Evolutionary conservation across 805 yeast species (phyloP).

Genomic region (Jamesozyma piceae): DNA sequence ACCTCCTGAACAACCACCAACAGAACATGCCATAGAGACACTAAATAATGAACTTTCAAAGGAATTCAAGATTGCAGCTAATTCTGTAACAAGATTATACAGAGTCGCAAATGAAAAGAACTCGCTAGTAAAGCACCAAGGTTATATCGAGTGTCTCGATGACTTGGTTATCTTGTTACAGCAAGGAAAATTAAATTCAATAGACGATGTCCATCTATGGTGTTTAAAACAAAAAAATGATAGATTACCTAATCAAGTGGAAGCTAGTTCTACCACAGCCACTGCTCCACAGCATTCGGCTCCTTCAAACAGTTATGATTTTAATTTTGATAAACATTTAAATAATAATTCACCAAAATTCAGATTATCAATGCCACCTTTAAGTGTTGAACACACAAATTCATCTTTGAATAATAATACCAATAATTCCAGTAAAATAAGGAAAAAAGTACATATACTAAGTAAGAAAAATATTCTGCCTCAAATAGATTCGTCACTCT

Average conservation of each 20-base stretch:
- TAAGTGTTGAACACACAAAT: constrained; percentile 14
- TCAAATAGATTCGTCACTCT: too few species aligned
- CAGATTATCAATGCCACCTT: constrained; percentile 16
- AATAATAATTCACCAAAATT: constrained; percentile 10
- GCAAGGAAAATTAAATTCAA: constrained; percentile 5
- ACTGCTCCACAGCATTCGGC: background rate
- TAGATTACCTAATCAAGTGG: constrained; percentile 6
- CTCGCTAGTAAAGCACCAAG: constrained; percentile 42
- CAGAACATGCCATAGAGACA: constrained; percentile 19
- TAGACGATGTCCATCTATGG: constrained; percentile 20
- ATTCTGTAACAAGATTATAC: constrained; percentile 60
- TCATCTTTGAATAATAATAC: too few species aligned
- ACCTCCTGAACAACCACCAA: constrained; percentile 28
- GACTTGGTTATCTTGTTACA: constrained; percentile 39
- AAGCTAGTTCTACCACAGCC: too few species aligned
- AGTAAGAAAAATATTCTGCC: background rate
- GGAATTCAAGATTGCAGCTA: constrained; percentile 65
- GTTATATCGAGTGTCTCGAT: constrained; percentile 54
- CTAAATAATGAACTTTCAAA: constrained; percentile 46
- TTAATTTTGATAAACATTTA: constrained; percentile 8
- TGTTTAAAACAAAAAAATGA: constrained; percentile 19
- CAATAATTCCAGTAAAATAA: constrained; percentile 6
- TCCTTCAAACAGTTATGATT: constrained; percentile 6
- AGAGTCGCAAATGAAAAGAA: constrained; percentile 48
- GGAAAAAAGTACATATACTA: constrained; percentile 4